Conservation (phyloP, 1,284 basidiomycete genomes). For the Trametes pubescens region DNA sequence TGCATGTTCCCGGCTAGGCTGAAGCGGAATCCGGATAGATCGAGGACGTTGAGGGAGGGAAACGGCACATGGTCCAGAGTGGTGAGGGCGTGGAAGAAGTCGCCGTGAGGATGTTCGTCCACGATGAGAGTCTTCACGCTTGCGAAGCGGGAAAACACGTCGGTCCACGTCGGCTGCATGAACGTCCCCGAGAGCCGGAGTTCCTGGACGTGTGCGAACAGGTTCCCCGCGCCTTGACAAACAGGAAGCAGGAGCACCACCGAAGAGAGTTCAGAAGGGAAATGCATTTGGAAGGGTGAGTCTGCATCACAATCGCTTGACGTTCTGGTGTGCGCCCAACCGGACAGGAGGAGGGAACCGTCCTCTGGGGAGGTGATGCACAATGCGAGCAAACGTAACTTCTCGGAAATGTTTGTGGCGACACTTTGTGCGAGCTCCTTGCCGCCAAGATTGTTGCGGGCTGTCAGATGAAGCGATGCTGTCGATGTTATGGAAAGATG, state of each 20-base stretch:
- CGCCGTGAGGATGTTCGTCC: background rate
- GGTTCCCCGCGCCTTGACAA: background rate
- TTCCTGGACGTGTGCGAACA: conserved; percentile 4
- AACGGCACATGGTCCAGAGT: background rate
- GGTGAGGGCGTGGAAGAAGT: conserved; percentile 1
- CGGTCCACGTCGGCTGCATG: background rate
- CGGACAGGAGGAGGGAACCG: too few species aligned
- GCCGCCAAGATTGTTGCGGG: background rate
- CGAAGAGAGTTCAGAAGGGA: background rate
- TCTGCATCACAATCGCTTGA: background rate
- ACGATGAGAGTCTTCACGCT: background rate
- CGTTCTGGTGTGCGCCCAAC: too few species aligned
- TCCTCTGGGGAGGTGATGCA: too few species aligned
- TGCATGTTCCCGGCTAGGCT: background rate
- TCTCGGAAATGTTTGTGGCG: background rate
- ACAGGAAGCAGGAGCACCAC: background rate
- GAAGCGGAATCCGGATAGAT: conserved; percentile 4
- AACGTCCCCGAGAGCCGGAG: background rate
- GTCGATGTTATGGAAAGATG: conserved; percentile 3
- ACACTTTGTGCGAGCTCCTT: background rate
- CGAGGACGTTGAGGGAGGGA: conserved; percentile 2
- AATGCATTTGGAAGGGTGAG: background rate
- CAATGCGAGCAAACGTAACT: background rate
- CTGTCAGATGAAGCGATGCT: background rate
- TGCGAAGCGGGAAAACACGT: background rate